Evolutionary conservation across 1,284 basidiomycete species (phyloP).

Genomic region (Ceraceosorus bombacis): DNA sequence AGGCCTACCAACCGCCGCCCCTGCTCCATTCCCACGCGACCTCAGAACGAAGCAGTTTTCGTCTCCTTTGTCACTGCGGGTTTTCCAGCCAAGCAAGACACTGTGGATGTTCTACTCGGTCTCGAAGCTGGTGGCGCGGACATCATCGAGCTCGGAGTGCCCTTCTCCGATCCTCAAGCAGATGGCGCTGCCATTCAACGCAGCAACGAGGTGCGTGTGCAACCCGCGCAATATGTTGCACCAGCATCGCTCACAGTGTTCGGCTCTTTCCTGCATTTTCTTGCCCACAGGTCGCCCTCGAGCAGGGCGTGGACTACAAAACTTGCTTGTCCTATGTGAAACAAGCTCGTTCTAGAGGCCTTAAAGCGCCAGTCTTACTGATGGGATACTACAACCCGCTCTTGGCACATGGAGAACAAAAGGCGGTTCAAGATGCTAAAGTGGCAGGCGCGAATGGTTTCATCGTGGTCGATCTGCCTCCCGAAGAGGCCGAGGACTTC

Average conservation of each 20-base stretch:
- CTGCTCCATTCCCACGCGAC: background rate
- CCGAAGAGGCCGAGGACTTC: slow-evolving; percentile 88
- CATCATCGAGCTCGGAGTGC: slow-evolving; percentile 90
- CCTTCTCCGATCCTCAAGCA: slow-evolving; percentile 89
- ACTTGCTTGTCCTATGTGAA: slow-evolving; percentile 63
- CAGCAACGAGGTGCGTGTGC: slow-evolving; percentile 64
- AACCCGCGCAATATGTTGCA: no score
- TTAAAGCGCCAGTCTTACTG: slow-evolving; percentile 77
- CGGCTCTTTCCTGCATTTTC: no score
- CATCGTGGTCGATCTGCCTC: slow-evolving; percentile 94
- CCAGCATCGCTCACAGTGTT: no score
- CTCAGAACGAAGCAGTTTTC: slow-evolving; percentile 41
- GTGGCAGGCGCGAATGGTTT: slow-evolving; percentile 92
- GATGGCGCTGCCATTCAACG: slow-evolving; percentile 82
- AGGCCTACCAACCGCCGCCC: no score
- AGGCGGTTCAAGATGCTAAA: slow-evolving; percentile 77
- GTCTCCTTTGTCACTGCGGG: slow-evolving; percentile 46
- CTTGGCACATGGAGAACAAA: slow-evolving; percentile 88
- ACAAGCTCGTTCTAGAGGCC: slow-evolving; percentile 70
- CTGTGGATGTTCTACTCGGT: slow-evolving; percentile 77
- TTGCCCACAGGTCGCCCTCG: slow-evolving; percentile 16
- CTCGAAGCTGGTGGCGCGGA: slow-evolving; percentile 89
- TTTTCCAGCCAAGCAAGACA: slow-evolving; percentile 54
- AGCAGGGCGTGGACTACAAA: slow-evolving; percentile 39
- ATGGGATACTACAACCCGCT: slow-evolving; percentile 78